A percentile compares a stretch with the other conserved stretches of the same genome.
phyloP scores from a whole-genome alignment of 345 rosid genomes.

The Salix viminalis region DNA sequence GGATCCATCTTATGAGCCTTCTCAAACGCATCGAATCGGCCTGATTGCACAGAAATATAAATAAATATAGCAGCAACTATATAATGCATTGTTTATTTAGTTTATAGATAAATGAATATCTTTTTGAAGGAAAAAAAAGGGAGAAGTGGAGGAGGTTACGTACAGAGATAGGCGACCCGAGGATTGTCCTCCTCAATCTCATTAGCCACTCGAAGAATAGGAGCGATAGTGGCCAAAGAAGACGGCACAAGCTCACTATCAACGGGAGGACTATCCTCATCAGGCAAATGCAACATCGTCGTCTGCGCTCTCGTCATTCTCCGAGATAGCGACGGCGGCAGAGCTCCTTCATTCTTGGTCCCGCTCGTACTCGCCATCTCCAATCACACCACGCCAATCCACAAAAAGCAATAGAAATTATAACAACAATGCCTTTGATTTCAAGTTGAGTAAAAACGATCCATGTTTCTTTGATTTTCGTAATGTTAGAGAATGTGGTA shows the following conservation, averaged over 20 bases:
- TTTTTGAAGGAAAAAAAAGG: not conserved
- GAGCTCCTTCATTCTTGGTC: slow-evolving; percentile 40
- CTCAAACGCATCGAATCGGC: slow-evolving; percentile 93
- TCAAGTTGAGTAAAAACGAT: not conserved
- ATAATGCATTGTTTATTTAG: not conserved
- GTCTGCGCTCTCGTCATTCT: slow-evolving; percentile 47
- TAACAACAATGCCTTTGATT: slow-evolving; percentile 1
- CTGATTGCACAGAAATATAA: slow-evolving; percentile 31
- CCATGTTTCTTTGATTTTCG: not conserved
- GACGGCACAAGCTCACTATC: slow-evolving; percentile 97
- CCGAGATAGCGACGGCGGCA: slow-evolving; percentile 38
- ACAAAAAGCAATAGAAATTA: not conserved
- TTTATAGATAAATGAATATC: not conserved
- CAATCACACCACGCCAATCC: not conserved
- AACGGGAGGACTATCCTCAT: slow-evolving; percentile 40
- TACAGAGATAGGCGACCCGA: slow-evolving; percentile 88
- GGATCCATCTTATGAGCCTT: slow-evolving; percentile 74
- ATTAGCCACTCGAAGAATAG: slow-evolving; percentile 90
- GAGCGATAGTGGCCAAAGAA: slow-evolving; percentile 57
- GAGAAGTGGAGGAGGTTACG: slow-evolving; percentile 12
- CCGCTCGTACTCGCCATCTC: slow-evolving; percentile 82
- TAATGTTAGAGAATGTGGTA: not conserved
- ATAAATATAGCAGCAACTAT: not conserved
- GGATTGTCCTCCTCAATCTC: slow-evolving; percentile 65
- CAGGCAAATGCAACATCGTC: slow-evolving; percentile 43